These are phyloP conservation scores for Hymenoscyphus albidus DNA, from an alignment of 2,329 filamentous ascomycete species.

Conservation along the genomic window DNA sequence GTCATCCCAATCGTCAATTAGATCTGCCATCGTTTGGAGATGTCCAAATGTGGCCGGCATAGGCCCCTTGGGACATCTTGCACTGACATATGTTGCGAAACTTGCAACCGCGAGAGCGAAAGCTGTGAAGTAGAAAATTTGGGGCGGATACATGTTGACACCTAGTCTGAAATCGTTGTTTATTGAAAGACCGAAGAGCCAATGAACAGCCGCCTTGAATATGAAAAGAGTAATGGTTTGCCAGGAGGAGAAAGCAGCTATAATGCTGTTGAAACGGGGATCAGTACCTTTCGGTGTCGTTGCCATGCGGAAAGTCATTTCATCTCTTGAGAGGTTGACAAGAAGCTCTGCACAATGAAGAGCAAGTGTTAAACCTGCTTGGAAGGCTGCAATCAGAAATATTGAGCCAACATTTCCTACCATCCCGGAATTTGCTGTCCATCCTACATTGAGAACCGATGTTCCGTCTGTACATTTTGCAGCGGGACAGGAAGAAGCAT, in stretches of 20 bases:
- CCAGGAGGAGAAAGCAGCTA: conserved; percentile 32
- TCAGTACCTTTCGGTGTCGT: conserved; percentile 28
- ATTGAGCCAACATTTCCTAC: conserved; percentile 27
- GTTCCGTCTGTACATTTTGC: conserved; percentile 29
- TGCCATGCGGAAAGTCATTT: conserved; percentile 30
- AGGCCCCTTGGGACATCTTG: conserved; percentile 24
- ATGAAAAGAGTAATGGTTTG: conserved; percentile 32
- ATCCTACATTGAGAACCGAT: conserved; percentile 30
- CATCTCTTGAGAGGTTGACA: conserved; percentile 46
- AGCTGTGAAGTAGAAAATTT: conserved; percentile 33
- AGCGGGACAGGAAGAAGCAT: conserved; percentile 9
- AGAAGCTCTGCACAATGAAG: conserved; percentile 51
- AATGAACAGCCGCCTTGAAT: conserved; percentile 34
- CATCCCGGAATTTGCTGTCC: conserved; percentile 23
- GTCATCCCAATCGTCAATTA: conserved; percentile 34
- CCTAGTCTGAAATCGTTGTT: conserved; percentile 31
- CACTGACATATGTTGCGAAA: conserved; percentile 27
- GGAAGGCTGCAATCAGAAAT: conserved; percentile 30
- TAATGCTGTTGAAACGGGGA: conserved; percentile 30
- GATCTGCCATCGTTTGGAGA: conserved; percentile 35
- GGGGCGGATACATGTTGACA: conserved; percentile 34
- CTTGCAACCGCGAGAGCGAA: conserved; percentile 28
- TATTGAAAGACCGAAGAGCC: conserved; percentile 35
- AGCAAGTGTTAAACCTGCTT: conserved; percentile 26
- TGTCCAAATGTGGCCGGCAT: conserved; percentile 34